Conservation (phyloP, 2,329 filamentous ascomycete genomes). For the Ceratocystis albifundus region DNA sequence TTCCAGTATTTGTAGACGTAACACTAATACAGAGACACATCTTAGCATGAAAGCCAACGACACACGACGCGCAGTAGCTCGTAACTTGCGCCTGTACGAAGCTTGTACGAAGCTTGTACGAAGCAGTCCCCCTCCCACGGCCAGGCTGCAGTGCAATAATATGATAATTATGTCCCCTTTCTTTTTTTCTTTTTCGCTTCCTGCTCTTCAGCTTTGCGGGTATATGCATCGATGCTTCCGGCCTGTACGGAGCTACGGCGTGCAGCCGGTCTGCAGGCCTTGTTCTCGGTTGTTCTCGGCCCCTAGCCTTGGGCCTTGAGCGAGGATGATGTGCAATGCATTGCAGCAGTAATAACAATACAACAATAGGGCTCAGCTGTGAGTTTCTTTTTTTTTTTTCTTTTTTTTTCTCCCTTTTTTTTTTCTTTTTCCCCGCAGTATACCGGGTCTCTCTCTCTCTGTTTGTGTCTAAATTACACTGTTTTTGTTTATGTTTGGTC, state of each 20-base stretch:
- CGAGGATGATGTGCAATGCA: not conserved
- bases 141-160: not conserved
- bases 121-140: not conserved
- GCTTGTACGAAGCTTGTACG: not conserved
- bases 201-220: conserved; percentile 10
- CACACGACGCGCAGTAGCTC: not conserved
- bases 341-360: too few relatives aligned
- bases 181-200: not conserved
- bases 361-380: conserved; percentile 1
- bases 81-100: not conserved
- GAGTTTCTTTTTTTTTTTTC: not conserved
- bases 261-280: conserved; percentile 3
- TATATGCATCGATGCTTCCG: conserved; percentile 8
- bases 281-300: conserved; percentile 4
- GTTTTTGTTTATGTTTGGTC: not conserved
- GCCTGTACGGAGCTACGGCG: not conserved
- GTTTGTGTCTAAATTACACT: not conserved
- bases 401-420: not conserved
- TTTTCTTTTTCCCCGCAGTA: not conserved
- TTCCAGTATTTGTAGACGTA: not conserved
- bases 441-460: not conserved
- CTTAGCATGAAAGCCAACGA: not conserved
- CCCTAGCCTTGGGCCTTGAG: not conserved
- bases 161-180: not conserved
- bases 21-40: conserved; percentile 1